These are phyloP conservation scores for Diplocarpon mali DNA, from an alignment of 2,329 filamentous ascomycete species.

Conservation along the genomic window DNA sequence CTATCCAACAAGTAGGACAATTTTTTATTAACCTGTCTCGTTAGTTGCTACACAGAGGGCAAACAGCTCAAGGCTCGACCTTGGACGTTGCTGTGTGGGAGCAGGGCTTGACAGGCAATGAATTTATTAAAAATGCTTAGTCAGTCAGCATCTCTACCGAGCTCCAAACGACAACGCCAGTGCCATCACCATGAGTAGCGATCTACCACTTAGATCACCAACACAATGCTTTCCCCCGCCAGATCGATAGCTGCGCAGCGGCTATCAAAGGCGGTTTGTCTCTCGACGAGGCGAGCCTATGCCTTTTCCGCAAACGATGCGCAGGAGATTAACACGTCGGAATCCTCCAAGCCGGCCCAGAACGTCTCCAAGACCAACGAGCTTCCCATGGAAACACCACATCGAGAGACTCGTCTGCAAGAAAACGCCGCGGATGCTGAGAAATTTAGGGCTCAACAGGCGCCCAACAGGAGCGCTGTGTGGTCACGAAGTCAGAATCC, in stretches of 20 bases:
- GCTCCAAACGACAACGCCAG: slow-evolving; percentile 6
- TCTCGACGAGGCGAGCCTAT: slow-evolving; percentile 20
- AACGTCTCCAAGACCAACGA: slow-evolving; percentile 54
- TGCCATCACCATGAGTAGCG: slow-evolving; percentile 4
- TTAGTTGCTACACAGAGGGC: too few relatives aligned
- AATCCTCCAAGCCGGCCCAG: slow-evolving; percentile 33
- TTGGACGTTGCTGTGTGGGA: too few relatives aligned
- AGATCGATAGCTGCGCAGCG: slow-evolving; percentile 31
- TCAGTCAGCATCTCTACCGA: slow-evolving; percentile 2
- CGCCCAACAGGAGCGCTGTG: slow-evolving; percentile 69
- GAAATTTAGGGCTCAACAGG: slow-evolving; percentile 42
- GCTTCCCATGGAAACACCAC: slow-evolving; percentile 36
- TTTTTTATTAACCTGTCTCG: too few relatives aligned
- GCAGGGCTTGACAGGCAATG: too few relatives aligned
- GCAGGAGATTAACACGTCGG: slow-evolving; percentile 30
- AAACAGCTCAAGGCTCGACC: too few relatives aligned
- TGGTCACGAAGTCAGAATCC: slow-evolving; percentile 86
- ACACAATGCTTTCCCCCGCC: slow-evolving; percentile 34
- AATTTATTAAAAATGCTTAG: slow-evolving; percentile 8
- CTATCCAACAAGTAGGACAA: too few relatives aligned
- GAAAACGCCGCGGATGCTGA: slow-evolving; percentile 38
- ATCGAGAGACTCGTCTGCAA: slow-evolving; percentile 40
- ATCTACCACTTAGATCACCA: slow-evolving; percentile 20
- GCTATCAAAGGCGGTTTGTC: slow-evolving; percentile 27
- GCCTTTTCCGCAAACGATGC: slow-evolving; percentile 40